These are phyloP conservation scores for Claviceps fusiformis DNA, from an alignment of 2,329 filamentous ascomycete genomes.

Conservation along the genomic window DNA sequence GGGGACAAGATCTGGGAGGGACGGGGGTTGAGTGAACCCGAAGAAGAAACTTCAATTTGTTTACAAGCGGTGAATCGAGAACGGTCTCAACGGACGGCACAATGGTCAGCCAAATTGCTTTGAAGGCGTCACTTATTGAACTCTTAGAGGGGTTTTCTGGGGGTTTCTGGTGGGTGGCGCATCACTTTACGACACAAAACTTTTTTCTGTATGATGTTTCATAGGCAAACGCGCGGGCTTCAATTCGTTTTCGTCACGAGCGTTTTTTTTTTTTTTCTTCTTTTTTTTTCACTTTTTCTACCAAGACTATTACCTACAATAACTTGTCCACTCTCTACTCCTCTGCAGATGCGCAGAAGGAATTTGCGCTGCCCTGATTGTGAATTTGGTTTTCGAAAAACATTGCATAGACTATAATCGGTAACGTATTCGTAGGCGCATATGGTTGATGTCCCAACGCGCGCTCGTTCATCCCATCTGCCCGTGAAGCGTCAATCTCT, in stretches of 20 bases:
- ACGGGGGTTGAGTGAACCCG: too few relatives aligned
- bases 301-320: not conserved
- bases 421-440: not conserved
- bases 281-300: not conserved
- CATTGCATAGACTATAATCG: not conserved
- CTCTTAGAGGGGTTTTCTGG: too few relatives aligned
- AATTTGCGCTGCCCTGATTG: not conserved
- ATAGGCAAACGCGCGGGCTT: not conserved
- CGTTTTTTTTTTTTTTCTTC: not conserved
- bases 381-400: not conserved
- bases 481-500: not conserved
- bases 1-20: not conserved
- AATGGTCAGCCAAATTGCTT: not conserved
- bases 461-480: not conserved
- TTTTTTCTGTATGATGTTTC: not conserved
- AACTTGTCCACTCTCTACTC: not conserved
- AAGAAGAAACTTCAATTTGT: not conserved
- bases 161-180: too few relatives aligned
- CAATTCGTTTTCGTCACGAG: not conserved
- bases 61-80: not conserved
- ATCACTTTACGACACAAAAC: not conserved
- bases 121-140: not conserved
- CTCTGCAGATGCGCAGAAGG: not conserved
- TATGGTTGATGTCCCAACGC: not conserved
- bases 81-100: not conserved